Percentiles rank a stretch among this genome's conserved stretches.
Evolutionary conservation across 1,284 basidiomycete genomes (phyloP).

Genomic region (Coniophora puteana): DNA sequence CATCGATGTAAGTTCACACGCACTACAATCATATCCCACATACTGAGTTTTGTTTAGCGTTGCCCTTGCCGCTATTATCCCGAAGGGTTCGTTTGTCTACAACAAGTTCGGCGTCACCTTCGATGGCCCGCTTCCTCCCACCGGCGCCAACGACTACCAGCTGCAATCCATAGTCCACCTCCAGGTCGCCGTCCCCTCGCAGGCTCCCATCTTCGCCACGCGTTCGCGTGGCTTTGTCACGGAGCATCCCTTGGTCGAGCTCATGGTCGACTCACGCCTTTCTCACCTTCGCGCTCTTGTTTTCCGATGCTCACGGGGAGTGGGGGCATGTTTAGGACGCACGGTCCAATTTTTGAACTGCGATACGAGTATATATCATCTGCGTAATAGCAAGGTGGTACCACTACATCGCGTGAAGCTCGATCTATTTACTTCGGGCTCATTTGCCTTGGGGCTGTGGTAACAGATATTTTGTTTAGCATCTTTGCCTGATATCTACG

Average conservation of each 20-base stretch:
- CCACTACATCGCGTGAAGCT: too few species aligned
- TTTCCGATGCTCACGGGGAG: neutral
- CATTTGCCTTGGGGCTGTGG: too few species aligned
- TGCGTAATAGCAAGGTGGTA: constrained; percentile 1
- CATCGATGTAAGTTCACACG: constrained; percentile 72
- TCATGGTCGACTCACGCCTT: constrained; percentile 69
- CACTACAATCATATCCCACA: neutral
- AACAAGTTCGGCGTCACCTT: constrained; percentile 78
- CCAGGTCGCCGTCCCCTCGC: constrained; percentile 96
- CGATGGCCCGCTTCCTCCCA: constrained; percentile 34
- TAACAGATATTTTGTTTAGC: too few species aligned
- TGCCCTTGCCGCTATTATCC: constrained; percentile 79
- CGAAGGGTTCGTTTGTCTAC: constrained; percentile 89
- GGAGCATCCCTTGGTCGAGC: constrained; percentile 90
- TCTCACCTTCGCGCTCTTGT: constrained; percentile 4
- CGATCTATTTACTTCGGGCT: too few species aligned
- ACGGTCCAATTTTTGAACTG: neutral
- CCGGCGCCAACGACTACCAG: constrained; percentile 69
- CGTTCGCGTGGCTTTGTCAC: constrained; percentile 97
- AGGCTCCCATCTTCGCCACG: constrained; percentile 96
- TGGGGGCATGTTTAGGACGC: constrained; percentile 1
- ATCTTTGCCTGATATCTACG: too few species aligned
- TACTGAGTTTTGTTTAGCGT: constrained; percentile 44
- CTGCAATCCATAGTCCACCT: constrained; percentile 83
- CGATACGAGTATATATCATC: constrained; percentile 5